phyloP scores from a whole-genome alignment of 2,329 filamentous ascomycete species.

The Plectosphaerella plurivora region DNA sequence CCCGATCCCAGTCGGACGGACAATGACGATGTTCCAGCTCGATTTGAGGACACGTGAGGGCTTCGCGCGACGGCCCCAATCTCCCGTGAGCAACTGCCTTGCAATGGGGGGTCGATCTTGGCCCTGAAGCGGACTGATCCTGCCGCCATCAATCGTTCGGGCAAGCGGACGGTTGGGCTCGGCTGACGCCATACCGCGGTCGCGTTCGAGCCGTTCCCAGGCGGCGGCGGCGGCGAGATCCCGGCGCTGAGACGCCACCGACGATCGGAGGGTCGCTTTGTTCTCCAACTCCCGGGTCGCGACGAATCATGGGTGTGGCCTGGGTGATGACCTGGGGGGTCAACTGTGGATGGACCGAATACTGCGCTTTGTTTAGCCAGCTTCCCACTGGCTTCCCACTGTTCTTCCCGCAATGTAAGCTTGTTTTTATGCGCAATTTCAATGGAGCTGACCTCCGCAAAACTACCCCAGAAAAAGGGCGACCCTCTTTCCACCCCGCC shows the following conservation, averaged over 20 bases:
- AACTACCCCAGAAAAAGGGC: too few species aligned
- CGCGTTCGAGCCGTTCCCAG: neutral
- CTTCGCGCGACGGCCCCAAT: neutral
- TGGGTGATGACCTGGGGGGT: neutral
- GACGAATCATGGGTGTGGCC: neutral
- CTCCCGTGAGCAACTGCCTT: neutral
- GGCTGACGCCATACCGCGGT: neutral
- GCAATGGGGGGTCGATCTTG: too few species aligned
- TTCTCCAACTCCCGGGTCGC: neutral
- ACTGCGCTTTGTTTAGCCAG: neutral
- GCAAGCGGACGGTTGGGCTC: neutral
- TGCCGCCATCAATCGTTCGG: neutral
- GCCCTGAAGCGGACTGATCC: neutral
- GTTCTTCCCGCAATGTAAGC: neutral
- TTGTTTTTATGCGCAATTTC: neutral
- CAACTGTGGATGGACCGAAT: too few species aligned
- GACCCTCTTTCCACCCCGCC: too few species aligned
- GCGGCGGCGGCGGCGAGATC: neutral
- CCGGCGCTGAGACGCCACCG: neutral
- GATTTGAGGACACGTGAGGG: neutral
- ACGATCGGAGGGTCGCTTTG: neutral
- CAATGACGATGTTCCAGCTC: neutral
- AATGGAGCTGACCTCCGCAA: too few species aligned
- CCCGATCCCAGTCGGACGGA: neutral
- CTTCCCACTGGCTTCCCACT: neutral